A percentile compares a stretch with the other conserved stretches of the same genome.
Evolutionary conservation across 2,329 filamentous ascomycete genomes (phyloP).

Genomic region (Diaporthe vexans): DNA sequence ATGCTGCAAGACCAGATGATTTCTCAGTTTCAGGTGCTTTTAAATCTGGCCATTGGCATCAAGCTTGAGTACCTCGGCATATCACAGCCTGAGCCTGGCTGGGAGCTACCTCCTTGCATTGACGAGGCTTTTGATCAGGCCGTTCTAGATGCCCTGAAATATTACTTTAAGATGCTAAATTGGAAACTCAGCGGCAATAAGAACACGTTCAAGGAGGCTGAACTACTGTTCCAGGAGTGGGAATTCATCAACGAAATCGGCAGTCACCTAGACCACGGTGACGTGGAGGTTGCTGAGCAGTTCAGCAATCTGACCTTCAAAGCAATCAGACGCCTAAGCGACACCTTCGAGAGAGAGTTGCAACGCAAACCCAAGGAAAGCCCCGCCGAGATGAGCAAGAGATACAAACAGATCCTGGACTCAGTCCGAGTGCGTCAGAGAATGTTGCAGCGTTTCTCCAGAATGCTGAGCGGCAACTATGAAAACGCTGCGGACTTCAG

Average conservation of each 20-base stretch:
- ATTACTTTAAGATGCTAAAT: slow-evolving; percentile 98
- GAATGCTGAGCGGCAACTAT: slow-evolving; percentile 91
- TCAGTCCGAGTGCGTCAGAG: slow-evolving; percentile 96
- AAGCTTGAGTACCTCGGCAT: slow-evolving; percentile 90
- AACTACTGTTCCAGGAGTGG: slow-evolving; percentile 98
- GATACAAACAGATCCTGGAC: slow-evolving; percentile 95
- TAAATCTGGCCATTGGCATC: slow-evolving; percentile 92
- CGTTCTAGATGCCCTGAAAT: slow-evolving; percentile 92
- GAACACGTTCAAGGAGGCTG: slow-evolving; percentile 99
- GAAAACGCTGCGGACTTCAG: slow-evolving; percentile 98
- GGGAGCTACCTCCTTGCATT: slow-evolving; percentile 95
- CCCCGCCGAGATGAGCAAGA: slow-evolving; percentile 91
- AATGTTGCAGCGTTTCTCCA: slow-evolving; percentile 95
- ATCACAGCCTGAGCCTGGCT: slow-evolving; percentile 88
- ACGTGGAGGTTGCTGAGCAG: slow-evolving; percentile 97
- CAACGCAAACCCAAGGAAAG: slow-evolving; percentile 88
- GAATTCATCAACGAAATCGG: slow-evolving; percentile 96
- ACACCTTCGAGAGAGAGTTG: slow-evolving; percentile 92
- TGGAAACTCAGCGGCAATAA: slow-evolving; percentile 98
- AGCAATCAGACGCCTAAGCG: slow-evolving; percentile 87
- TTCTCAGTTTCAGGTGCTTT: slow-evolving; percentile 91
- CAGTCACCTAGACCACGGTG: slow-evolving; percentile 89
- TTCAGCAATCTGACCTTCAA: slow-evolving; percentile 96
- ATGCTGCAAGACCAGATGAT: slow-evolving; percentile 99
- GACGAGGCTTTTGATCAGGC: slow-evolving; percentile 96